Percentiles rank a stretch among this genome's conserved stretches.
Evolutionary conservation across 495 filamentous ascomycete genomes (phyloP).

Genomic region (Tuber umbilicatum): DNA sequence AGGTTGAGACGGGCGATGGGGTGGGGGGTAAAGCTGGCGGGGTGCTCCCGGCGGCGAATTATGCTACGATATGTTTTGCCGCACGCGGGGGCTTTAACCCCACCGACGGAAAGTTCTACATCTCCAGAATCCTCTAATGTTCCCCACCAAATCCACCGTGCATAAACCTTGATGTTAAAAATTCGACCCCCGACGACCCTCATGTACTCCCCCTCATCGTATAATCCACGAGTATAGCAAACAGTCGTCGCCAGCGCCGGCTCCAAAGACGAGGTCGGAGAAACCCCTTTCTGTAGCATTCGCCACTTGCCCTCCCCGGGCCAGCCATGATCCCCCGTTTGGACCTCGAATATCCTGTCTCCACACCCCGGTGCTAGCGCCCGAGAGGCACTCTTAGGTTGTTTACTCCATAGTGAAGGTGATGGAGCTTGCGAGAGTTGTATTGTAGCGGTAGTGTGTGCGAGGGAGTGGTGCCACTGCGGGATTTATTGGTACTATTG

Average conservation of each 20-base stretch:
- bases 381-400: too few relatives aligned
- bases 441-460: too few relatives aligned
- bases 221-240: conserved; percentile 50
- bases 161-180: too few relatives aligned
- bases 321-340: conserved; percentile 43
- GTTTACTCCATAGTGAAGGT: too few relatives aligned
- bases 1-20: conserved; percentile 40
- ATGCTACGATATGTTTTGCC: conserved; percentile 42
- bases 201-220: conserved; percentile 46
- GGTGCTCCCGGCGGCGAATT: conserved; percentile 41
- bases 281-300: conserved; percentile 44
- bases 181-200: conserved; percentile 9
- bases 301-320: conserved; percentile 48
- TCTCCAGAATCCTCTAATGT: too few relatives aligned
- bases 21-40: conserved; percentile 35
- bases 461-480: too few relatives aligned
- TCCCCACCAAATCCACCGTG: too few relatives aligned
- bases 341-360: conserved; percentile 44
- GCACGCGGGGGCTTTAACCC: too few relatives aligned
- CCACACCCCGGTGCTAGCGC: too few relatives aligned
- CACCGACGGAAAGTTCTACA: too few relatives aligned
- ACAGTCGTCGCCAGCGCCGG: conserved; percentile 50
- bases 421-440: too few relatives aligned
- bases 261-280: conserved; percentile 48
- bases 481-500: too few relatives aligned